These are phyloP conservation scores for Solanum hybrid DNA, from an alignment of 305 asterid genomes.

Conservation along the genomic window DNA sequence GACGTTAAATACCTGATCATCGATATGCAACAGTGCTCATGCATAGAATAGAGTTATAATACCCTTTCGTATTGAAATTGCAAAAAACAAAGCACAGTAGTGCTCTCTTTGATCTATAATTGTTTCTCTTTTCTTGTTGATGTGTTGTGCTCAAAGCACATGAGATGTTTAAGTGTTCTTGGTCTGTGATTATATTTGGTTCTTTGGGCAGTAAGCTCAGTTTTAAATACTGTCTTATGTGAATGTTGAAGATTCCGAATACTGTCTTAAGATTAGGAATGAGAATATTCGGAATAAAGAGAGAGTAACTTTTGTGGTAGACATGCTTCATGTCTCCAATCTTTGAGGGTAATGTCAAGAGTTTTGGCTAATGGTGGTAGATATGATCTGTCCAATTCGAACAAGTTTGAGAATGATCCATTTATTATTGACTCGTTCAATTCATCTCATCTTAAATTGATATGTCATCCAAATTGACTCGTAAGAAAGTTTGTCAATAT, in stretches of 20 bases:
- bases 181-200: neutral
- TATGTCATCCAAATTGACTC: neutral
- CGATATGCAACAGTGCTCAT: neutral
- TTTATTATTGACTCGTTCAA: neutral
- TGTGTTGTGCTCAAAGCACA: neutral
- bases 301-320: neutral
- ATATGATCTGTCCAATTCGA: neutral
- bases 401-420: neutral
- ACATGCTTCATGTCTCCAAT: neutral
- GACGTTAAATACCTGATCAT: neutral
- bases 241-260: neutral
- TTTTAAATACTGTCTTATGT: neutral
- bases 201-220: neutral
- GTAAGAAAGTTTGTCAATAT: neutral
- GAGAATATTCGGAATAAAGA: neutral
- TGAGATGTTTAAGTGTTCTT: neutral
- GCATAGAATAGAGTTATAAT: neutral
- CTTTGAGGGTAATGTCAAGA: neutral
- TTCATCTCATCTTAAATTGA: neutral
- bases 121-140: neutral
- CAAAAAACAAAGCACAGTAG: neutral
- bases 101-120: neutral
- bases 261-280: neutral
- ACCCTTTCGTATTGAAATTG: neutral
- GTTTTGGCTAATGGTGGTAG: neutral